phyloP scores from a whole-genome alignment of 805 yeast species.

The Candida boleticola region DNA sequence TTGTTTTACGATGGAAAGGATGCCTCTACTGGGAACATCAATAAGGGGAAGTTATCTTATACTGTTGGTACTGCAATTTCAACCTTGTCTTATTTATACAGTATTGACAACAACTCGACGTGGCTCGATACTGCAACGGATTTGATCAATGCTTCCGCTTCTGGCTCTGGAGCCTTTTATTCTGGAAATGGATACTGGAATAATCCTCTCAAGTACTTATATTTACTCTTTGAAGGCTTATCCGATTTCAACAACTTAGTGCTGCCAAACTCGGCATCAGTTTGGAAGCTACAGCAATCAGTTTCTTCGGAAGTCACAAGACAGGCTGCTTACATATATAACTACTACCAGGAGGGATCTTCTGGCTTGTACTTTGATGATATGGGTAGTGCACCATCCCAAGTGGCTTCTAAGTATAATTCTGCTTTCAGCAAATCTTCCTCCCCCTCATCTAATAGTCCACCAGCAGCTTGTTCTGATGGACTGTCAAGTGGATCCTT shows the following conservation, averaged over 20 bases:
- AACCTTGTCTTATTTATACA: constrained; percentile 17
- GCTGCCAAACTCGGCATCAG: not conserved
- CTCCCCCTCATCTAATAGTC: constrained; percentile 4
- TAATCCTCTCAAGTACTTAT: constrained; percentile 19
- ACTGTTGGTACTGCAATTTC: constrained; percentile 24
- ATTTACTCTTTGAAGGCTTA: constrained; percentile 22
- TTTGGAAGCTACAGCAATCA: not conserved
- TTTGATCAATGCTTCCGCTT: constrained; percentile 17
- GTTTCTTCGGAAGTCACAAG: constrained; percentile 5
- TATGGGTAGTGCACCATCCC: constrained; percentile 5
- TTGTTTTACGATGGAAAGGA: constrained; percentile 24
- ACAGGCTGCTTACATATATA: constrained; percentile 8
- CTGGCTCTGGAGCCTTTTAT: constrained; percentile 17
- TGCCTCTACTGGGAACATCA: constrained; percentile 13
- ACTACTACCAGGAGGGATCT: constrained; percentile 12
- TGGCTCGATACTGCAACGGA: constrained; percentile 16
- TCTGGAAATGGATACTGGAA: constrained; percentile 21
- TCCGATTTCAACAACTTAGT: constrained; percentile 16
- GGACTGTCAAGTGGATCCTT: constrained; percentile 13
- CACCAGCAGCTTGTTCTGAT: constrained; percentile 3
- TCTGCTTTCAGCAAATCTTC: constrained; percentile 3
- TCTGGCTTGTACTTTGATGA: constrained; percentile 11
- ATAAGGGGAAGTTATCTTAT: constrained; percentile 28
- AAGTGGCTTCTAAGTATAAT: constrained; percentile 8
- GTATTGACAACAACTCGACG: constrained; percentile 12